Evolutionary conservation across 2,329 filamentous ascomycete species (phyloP).

Genomic region (Cytospora chrysosperma): DNA sequence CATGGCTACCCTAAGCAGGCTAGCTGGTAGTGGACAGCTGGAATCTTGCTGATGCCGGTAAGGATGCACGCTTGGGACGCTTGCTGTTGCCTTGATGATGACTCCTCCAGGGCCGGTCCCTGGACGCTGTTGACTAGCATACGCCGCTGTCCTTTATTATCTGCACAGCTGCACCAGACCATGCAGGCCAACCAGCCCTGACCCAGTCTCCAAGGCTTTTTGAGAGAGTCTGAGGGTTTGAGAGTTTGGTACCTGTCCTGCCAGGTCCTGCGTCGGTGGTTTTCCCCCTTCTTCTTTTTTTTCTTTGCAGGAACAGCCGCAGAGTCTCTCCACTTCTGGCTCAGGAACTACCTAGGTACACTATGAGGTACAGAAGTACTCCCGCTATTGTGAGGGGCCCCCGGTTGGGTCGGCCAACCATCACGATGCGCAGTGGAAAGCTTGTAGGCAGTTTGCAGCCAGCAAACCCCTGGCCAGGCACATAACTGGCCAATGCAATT

Average conservation of each 20-base stretch:
- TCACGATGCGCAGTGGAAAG: conserved; percentile 9
- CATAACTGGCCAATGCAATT: conserved; percentile 16
- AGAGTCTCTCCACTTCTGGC: conserved; percentile 19
- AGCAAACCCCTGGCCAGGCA: conserved; percentile 14
- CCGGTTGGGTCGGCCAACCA: conserved; percentile 11
- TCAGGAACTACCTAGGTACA: conserved; percentile 15
- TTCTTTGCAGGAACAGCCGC: conserved; percentile 7
- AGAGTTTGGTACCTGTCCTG: not conserved
- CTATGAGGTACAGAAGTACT: no score
- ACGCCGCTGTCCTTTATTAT: not conserved
- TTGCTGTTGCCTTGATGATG: no score
- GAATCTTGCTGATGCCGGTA: conserved; percentile 20
- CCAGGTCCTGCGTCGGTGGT: not conserved
- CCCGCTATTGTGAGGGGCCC: conserved; percentile 8
- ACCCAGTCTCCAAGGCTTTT: not conserved
- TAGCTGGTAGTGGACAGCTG: conserved; percentile 1
- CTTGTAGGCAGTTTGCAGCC: conserved; percentile 15
- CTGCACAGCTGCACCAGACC: not conserved
- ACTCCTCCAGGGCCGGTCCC: conserved; percentile 23
- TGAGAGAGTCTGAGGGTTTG: not conserved
- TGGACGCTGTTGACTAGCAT: conserved; percentile 13
- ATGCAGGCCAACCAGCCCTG: not conserved
- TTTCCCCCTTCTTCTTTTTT: not conserved
- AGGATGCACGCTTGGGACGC: conserved; percentile 5
- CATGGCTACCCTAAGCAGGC: no score